Evolutionary conservation across 495 filamentous ascomycete genomes (phyloP), one percentile per base, ranked within the genome.

Genomic region (Massariosphaeria phaeospora): DNA sequence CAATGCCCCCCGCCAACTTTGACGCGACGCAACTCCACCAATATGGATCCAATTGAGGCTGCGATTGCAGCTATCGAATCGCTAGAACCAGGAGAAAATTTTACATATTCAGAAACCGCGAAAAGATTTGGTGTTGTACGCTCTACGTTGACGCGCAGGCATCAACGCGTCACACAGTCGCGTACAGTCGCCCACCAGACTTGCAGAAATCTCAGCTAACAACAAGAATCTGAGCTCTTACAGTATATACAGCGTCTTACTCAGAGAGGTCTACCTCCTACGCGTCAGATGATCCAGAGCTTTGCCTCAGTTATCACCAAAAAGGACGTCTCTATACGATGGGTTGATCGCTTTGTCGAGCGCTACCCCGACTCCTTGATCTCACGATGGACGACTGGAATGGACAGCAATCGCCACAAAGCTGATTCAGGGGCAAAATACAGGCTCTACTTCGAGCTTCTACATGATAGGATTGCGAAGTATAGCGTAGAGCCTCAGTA

Each of bases 401-500:
- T 55, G 17, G 52, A 55, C 26, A 27, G 5, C 18, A 11, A 45
- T 23, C 21, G 31, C 33, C 13, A 55, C 18, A 21, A 38, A 4
- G 42, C 43, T 39, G 30, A 55, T 39, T 48, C 20, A 21, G 42
- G 8, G 3, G 13, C 23, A 24, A 46, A 46, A 38, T 55, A 55
- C 31, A 33, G 11, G n/a, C 52, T 55, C 12, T 55, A 55, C 29
- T 55, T 55, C 21, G 27, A 46, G 27, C 34, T 43, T 6, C 25
- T 63, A 17, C 3, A 46, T 9, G 7, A 31, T 6, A 63, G 54
- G 42, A 58, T 63, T 23, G 23, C 55, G 10, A 12, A 66, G 38
- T 66, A 63, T 30, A 39, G 42, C 17, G 46, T 58, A 36, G 20
- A 53, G 24, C 43, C 56, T 12, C 13, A 46, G 18, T 41, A 63